phyloP scores from a whole-genome alignment of 106 monocot species.

The Alisma plantagoaquatica region DNA sequence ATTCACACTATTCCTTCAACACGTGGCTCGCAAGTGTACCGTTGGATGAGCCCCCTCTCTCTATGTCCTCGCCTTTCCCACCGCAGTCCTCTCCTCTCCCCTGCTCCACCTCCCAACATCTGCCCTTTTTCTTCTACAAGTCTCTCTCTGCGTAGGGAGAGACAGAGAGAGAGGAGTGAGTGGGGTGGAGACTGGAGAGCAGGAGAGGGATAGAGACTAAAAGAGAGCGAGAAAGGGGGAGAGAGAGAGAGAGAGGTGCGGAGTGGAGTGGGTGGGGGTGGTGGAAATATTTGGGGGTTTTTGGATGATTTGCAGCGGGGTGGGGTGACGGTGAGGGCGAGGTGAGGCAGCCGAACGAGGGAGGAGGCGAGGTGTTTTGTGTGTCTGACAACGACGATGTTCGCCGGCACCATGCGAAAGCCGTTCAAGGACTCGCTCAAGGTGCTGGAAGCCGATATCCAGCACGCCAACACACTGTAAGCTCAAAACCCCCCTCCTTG shows the following conservation, averaged over 20 bases:
- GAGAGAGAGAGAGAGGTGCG: too few relatives aligned
- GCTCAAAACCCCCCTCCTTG: not conserved
- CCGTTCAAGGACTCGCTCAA: slow-evolving; percentile 89
- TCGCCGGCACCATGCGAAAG: slow-evolving; percentile 39
- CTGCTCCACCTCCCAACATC: too few relatives aligned
- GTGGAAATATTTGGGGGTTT: not conserved
- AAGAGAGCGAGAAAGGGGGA: too few relatives aligned
- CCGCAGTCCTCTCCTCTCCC: too few relatives aligned
- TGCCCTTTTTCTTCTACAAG: too few relatives aligned
- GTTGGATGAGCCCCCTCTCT: too few relatives aligned
- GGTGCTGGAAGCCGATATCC: slow-evolving; percentile 86
- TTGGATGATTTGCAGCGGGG: not conserved
- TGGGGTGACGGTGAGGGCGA: not conserved
- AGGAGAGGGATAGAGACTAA: too few relatives aligned
- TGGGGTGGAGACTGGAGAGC: not conserved
- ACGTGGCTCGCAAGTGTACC: too few relatives aligned
- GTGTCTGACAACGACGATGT: too few relatives aligned
- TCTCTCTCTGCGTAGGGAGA: not conserved
- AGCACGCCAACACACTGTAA: slow-evolving; percentile 82
- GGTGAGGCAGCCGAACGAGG: not conserved
- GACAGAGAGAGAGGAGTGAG: slow-evolving; percentile 5
- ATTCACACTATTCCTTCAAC: too few relatives aligned
- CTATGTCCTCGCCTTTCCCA: too few relatives aligned
- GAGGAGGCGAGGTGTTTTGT: slow-evolving; percentile 2
- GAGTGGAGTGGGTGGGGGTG: too few relatives aligned